These are phyloP conservation scores for Chlorella vulgaris DNA, from an alignment of 139 green algal genomes.

Conservation along the genomic window DNA sequence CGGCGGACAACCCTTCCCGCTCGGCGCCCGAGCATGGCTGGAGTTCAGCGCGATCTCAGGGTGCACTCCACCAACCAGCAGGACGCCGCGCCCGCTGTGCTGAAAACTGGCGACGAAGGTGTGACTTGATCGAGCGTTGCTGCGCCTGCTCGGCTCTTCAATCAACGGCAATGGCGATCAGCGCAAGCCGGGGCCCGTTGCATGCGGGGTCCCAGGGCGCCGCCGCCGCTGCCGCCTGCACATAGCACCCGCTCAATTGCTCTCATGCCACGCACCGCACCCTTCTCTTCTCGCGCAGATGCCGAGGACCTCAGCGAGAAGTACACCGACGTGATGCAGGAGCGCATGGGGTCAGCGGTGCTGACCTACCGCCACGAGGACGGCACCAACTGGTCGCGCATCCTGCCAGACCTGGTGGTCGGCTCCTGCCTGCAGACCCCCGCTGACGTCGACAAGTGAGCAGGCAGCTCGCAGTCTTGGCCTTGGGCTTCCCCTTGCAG, in stretches of 20 bases:
- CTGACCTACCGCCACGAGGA: slow-evolving; percentile 87
- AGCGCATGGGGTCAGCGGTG: slow-evolving; percentile 78
- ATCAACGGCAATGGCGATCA: too few species aligned
- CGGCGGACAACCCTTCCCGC: too few species aligned
- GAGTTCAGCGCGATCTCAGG: too few species aligned
- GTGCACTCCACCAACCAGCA: too few species aligned
- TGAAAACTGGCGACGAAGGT: too few species aligned
- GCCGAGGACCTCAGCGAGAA: slow-evolving; percentile 65
- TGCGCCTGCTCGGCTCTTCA: too few species aligned
- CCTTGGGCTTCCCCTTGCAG: background rate
- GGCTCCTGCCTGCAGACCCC: slow-evolving; percentile 88
- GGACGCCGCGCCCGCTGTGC: too few species aligned
- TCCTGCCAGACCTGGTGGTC: slow-evolving; percentile 92
- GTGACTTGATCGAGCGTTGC: too few species aligned
- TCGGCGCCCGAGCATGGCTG: too few species aligned
- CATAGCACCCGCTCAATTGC: background rate
- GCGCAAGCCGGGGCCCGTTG: too few species aligned
- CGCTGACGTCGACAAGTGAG: slow-evolving; percentile 73
- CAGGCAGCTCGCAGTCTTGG: background rate
- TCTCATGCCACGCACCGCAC: background rate
- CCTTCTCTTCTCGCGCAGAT: background rate
- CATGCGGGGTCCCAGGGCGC: too few species aligned
- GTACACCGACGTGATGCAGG: slow-evolving; percentile 86
- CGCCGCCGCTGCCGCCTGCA: background rate
- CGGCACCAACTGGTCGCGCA: slow-evolving; percentile 87